A percentile compares a stretch with the other conserved stretches of the same genome.
Conservation (phyloP, 2,329 filamentous ascomycete species). For the Fusarium nematophilum region DNA sequence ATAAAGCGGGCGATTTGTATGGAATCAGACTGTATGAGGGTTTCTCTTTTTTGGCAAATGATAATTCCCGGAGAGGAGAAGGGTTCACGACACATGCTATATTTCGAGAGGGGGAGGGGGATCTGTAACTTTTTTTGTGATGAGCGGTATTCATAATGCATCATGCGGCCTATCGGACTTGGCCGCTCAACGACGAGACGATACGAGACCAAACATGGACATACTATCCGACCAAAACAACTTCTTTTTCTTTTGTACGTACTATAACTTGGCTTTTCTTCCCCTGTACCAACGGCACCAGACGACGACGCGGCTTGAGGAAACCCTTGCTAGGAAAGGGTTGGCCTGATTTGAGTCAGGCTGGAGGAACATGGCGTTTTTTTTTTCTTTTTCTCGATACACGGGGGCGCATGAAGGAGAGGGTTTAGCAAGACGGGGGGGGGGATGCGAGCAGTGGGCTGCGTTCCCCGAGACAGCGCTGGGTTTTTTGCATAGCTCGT, state of each 20-base stretch:
- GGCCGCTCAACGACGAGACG: conserved; percentile 46
- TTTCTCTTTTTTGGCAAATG: conserved; percentile 15
- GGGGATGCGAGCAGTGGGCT: conserved; percentile 43
- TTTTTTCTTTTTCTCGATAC: conserved; percentile 31
- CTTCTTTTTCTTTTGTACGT: conserved; percentile 43
- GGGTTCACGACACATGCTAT: conserved; percentile 39
- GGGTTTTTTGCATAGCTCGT: conserved; percentile 37
- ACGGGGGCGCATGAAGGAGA: conserved; percentile 37
- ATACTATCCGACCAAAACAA: conserved; percentile 40
- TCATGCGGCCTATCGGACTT: conserved; percentile 44
- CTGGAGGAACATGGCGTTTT: conserved; percentile 39
- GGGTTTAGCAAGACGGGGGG: conserved; percentile 16
- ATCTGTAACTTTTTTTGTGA: conserved; percentile 40
- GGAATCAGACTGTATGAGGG: conserved; percentile 30
- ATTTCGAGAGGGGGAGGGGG: conserved; percentile 9
- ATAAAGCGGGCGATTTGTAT: conserved; percentile 37
- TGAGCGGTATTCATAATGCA: conserved; percentile 47
- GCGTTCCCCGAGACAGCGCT: conserved; percentile 29
- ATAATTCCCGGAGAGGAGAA: conserved; percentile 18
- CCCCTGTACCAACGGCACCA: conserved; percentile 38
- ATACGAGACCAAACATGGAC: conserved; percentile 48
- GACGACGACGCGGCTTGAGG: conserved; percentile 27
- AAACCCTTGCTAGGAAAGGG: conserved; percentile 16
- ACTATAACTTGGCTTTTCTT: conserved; percentile 43
- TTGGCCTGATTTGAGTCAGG: conserved; percentile 30